phyloP scores from a whole-genome alignment of 306 rosid genomes.

The Geum urbanum region DNA sequence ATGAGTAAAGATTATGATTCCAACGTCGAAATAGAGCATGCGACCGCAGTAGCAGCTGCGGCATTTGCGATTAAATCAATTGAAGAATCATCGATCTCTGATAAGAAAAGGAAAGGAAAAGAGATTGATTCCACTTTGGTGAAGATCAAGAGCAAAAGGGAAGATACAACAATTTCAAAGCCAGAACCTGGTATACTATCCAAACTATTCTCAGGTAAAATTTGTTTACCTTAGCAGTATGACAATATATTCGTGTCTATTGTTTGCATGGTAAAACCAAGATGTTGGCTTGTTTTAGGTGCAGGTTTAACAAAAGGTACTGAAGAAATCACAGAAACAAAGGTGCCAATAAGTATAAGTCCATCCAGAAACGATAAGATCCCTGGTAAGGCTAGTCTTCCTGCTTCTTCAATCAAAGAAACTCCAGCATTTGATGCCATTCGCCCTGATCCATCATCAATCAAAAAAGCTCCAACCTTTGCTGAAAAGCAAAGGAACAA shows the following conservation, averaged over 20 bases:
- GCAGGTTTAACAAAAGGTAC: constrained; percentile 37
- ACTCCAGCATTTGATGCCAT: constrained; percentile 27
- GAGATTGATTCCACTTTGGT: constrained; percentile 21
- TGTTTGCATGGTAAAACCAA: not conserved
- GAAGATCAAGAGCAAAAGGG: constrained; percentile 35
- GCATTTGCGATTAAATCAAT: constrained; percentile 45
- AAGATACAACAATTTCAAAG: constrained; percentile 31
- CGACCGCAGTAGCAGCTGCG: constrained; percentile 77
- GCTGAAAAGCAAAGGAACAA: constrained; percentile 18
- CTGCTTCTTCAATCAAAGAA: constrained; percentile 34
- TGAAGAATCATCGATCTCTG: constrained; percentile 26
- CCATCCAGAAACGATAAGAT: constrained; percentile 21
- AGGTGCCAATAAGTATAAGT: constrained; percentile 20
- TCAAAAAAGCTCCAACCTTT: constrained; percentile 29
- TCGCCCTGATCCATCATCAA: constrained; percentile 26
- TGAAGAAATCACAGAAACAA: constrained; percentile 32
- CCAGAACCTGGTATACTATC: constrained; percentile 35
- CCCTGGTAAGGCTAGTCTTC: constrained; percentile 27
- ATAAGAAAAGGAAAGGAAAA: constrained; percentile 12
- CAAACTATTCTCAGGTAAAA: constrained; percentile 50
- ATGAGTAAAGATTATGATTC: constrained; percentile 46
- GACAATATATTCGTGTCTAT: not conserved
- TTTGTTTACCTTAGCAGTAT: not conserved
- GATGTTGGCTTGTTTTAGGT: constrained; percentile 19
- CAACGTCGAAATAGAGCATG: constrained; percentile 36